These are phyloP conservation scores for Candolleomyces eurysporus DNA, from an alignment of 768 basidiomycete species.

Conservation along the genomic window DNA sequence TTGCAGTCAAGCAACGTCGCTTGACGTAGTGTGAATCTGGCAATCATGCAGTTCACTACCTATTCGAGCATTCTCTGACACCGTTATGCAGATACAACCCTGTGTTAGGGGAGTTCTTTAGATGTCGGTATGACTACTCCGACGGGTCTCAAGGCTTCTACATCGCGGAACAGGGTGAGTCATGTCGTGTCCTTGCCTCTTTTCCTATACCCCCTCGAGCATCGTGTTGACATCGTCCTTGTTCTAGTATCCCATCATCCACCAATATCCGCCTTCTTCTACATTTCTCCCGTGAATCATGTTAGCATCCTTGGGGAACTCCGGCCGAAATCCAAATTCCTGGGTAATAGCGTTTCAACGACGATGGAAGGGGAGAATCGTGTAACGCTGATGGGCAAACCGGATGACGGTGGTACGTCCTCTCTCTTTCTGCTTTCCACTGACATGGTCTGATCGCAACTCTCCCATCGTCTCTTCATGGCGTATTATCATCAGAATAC, in stretches of 20 bases:
- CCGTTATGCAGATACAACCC: conserved; percentile 78
- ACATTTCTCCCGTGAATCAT: conserved; percentile 87
- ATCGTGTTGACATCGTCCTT: background rate
- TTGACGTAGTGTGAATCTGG: background rate
- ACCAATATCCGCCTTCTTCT: conserved; percentile 93
- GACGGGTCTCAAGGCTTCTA: conserved; percentile 92
- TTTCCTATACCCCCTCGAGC: no score
- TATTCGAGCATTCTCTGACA: conserved; percentile 4
- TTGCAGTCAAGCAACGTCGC: background rate
- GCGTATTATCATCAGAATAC: conserved; percentile 54
- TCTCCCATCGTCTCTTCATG: conserved; percentile 5
- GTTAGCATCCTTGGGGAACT: conserved; percentile 89
- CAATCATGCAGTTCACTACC: background rate
- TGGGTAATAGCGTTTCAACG: conserved; percentile 96
- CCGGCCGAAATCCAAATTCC: conserved; percentile 91
- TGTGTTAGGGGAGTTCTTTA: conserved; percentile 95
- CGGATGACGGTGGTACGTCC: conserved; percentile 80
- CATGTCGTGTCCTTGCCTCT: conserved; percentile 1
- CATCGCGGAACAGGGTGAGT: conserved; percentile 89
- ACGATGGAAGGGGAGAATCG: conserved; percentile 96
- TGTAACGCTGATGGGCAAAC: conserved; percentile 76
- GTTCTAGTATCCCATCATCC: conserved; percentile 90
- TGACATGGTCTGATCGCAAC: conserved; percentile 2
- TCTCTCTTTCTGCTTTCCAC: conserved; percentile 5
- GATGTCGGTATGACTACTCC: conserved; percentile 90